Conservation (phyloP, 768 basidiomycete genomes). For the Lyophyllum semitale region DNA sequence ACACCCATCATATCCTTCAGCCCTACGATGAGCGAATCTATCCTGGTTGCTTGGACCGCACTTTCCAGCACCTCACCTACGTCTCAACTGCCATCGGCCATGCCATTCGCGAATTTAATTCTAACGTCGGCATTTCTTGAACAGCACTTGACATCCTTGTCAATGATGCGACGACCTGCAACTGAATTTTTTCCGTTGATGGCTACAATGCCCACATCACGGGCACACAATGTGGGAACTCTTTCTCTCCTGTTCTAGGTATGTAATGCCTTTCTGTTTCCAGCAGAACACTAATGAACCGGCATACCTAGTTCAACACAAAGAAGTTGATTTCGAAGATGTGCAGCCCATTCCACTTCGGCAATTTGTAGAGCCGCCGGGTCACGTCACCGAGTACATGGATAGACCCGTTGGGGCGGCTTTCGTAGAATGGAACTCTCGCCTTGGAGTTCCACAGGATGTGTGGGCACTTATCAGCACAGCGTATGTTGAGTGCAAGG, state of each 20-base stretch:
- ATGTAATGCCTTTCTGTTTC: too few species aligned
- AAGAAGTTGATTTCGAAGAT: too few species aligned
- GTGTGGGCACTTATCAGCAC: constrained; percentile 14
- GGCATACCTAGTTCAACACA: not conserved
- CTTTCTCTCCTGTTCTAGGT: not conserved
- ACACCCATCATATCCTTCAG: not conserved
- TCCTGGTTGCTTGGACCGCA: not conserved
- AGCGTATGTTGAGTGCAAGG: constrained; percentile 9
- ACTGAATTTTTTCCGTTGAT: constrained; percentile 2
- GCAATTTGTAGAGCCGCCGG: too few species aligned
- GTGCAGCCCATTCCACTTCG: too few species aligned
- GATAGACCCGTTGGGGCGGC: constrained; percentile 8
- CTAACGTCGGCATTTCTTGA: not conserved
- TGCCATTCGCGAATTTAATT: not conserved
- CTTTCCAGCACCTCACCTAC: not conserved
- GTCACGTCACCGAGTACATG: too few species aligned
- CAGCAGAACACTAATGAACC: too few species aligned
- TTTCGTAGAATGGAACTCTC: constrained; percentile 17
- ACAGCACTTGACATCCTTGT: not conserved
- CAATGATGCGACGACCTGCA: not conserved
- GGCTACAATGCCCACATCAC: constrained; percentile 1
- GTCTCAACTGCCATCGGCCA: not conserved
- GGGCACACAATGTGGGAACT: not conserved
- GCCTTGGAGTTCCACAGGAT: constrained; percentile 13
- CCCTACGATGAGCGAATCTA: not conserved